phyloP scores from a whole-genome alignment of 441 rosid genomes.

The Gossypium trilobum region DNA sequence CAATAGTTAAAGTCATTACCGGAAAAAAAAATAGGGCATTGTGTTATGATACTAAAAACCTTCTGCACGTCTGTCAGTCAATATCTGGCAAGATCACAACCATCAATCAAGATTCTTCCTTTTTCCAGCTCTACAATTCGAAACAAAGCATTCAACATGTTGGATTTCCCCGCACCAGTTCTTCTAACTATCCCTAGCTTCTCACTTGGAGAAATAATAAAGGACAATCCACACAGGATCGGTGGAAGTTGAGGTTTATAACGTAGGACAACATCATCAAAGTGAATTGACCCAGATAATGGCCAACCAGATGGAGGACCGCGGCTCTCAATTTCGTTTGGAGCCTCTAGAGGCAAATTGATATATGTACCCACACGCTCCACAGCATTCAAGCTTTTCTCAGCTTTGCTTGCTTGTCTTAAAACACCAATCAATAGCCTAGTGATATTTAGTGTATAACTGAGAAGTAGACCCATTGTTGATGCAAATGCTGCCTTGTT shows the following conservation, averaged over 20 bases:
- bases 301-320: slow-evolving; percentile 82
- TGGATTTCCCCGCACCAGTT: slow-evolving; percentile 97
- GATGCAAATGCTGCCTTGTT: slow-evolving; percentile 69
- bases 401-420: slow-evolving; percentile 83
- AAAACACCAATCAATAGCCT: slow-evolving; percentile 63
- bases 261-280: slow-evolving; percentile 71
- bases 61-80: slow-evolving; percentile 73
- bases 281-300: slow-evolving; percentile 57
- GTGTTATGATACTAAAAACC: slow-evolving; percentile 79
- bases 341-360: slow-evolving; percentile 82
- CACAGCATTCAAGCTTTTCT: slow-evolving; percentile 85
- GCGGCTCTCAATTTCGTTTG: slow-evolving; percentile 43
- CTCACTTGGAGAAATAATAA: slow-evolving; percentile 59
- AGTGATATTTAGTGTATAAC: slow-evolving; percentile 75
- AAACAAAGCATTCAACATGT: slow-evolving; percentile 84
- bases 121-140: slow-evolving; percentile 80
- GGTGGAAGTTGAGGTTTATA: slow-evolving; percentile 92
- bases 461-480: slow-evolving; percentile 89
- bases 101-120: slow-evolving; percentile 73
- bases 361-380: slow-evolving; percentile 84
- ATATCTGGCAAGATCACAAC: slow-evolving; percentile 51
- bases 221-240: slow-evolving; percentile 73
- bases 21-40: slow-evolving; percentile 94
- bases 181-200: slow-evolving; percentile 93
- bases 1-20: slow-evolving; percentile 32